Percentiles rank a stretch among this genome's conserved stretches.
These are phyloP conservation scores for Didymella pinodella DNA, from an alignment of 2,329 filamentous ascomycete genomes.

Conservation along the genomic window DNA sequence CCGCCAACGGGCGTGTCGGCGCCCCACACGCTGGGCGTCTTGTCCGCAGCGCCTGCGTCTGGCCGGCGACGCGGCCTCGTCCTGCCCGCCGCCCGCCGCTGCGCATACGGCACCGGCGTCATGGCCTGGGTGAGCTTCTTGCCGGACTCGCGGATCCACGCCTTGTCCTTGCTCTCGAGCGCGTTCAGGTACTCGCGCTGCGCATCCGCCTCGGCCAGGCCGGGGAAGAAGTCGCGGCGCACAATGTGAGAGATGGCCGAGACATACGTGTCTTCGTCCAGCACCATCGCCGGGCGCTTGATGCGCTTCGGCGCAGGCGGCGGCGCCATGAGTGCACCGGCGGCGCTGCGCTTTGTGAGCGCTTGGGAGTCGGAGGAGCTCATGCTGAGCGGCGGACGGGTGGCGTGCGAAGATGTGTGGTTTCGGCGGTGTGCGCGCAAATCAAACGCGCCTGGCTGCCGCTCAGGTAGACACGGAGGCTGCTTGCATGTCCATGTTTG, in stretches of 20 bases:
- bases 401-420: background rate
- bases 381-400: slow-evolving; percentile 29
- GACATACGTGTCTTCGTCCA: slow-evolving; percentile 95
- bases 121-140: slow-evolving; percentile 72
- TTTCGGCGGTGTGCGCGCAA: slow-evolving; percentile 11
- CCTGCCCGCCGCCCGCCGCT: slow-evolving; percentile 44
- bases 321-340: slow-evolving; percentile 83
- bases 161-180: slow-evolving; percentile 80
- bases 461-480: slow-evolving; percentile 9
- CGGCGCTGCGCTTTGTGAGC: slow-evolving; percentile 70
- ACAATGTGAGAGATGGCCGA: slow-evolving; percentile 92
- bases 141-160: slow-evolving; percentile 86
- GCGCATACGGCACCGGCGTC: slow-evolving; percentile 72
- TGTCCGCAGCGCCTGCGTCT: slow-evolving; percentile 40
- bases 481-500: slow-evolving; percentile 1
- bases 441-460: slow-evolving; percentile 7
- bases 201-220: slow-evolving; percentile 81
- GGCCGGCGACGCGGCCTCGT: slow-evolving; percentile 31
- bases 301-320: slow-evolving; percentile 87
- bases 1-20: slow-evolving; percentile 76
- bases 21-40: slow-evolving; percentile 71
- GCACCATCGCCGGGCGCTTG: slow-evolving; percentile 84
- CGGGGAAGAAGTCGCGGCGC: slow-evolving; percentile 94
- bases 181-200: slow-evolving; percentile 94
- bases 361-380: slow-evolving; percentile 59